Evolutionary conservation across 306 rosid genomes (phyloP).

Genomic region (Gastrolobium bilobum): DNA sequence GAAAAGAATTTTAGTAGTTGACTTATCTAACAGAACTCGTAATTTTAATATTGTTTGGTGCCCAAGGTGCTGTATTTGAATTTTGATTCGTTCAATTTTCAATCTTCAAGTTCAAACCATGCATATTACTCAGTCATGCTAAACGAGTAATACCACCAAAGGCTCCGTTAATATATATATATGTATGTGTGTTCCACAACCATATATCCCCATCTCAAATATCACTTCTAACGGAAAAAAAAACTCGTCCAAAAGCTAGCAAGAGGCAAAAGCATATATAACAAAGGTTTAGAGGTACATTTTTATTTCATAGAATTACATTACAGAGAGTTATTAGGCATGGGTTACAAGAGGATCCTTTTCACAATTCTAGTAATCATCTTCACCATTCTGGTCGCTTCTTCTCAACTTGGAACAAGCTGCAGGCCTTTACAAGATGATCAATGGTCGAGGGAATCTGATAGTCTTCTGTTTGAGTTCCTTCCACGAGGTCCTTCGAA

Average conservation of each 20-base stretch:
- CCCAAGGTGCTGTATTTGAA: constrained; percentile 29
- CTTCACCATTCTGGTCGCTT: constrained; percentile 43
- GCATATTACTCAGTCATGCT: constrained; percentile 41
- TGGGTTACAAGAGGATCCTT: constrained; percentile 40
- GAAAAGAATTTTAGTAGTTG: neutral
- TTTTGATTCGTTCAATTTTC: constrained; percentile 53
- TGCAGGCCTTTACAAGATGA: constrained; percentile 60
- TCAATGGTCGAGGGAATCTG: constrained; percentile 47
- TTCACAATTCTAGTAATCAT: constrained; percentile 47
- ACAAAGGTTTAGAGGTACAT: neutral
- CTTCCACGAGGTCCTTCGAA: constrained; percentile 53
- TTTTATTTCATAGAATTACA: neutral
- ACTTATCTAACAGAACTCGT: neutral
- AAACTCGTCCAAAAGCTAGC: neutral
- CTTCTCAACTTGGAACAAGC: constrained; percentile 50
- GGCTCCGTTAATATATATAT: neutral
- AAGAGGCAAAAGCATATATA: neutral
- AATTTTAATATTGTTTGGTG: neutral
- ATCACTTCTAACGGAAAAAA: neutral
- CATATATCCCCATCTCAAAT: no score
- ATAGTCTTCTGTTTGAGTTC: constrained; percentile 51
- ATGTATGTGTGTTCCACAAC: no score
- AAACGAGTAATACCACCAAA: constrained; percentile 1
- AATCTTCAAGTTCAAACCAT: constrained; percentile 46
- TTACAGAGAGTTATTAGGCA: neutral